A percentile compares a stretch with the other conserved stretches of the same genome.
Conservation (phyloP, 352 stramenopile species). For the Pythium sp. region DNA sequence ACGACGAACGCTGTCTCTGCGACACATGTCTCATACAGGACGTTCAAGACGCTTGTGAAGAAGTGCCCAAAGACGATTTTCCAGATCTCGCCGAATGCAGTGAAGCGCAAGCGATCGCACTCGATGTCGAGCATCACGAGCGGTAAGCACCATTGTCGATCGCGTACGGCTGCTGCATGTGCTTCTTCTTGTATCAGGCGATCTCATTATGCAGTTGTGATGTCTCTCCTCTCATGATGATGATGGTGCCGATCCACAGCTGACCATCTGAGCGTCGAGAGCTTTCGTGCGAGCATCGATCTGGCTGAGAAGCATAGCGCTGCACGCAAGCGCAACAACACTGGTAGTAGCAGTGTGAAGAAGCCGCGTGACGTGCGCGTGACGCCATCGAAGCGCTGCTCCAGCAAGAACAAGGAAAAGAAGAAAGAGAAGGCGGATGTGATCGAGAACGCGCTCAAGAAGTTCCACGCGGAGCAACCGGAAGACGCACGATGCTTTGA, state of each 20-base stretch:
- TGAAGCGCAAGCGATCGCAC: constrained; percentile 65
- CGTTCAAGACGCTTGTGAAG: constrained; percentile 17
- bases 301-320: constrained; percentile 17
- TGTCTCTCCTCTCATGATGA: background rate
- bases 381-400: constrained; percentile 47
- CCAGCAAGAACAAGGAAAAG: constrained; percentile 43
- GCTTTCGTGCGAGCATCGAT: constrained; percentile 20
- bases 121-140: constrained; percentile 32
- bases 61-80: constrained; percentile 24
- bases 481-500: constrained; percentile 33
- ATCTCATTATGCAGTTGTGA: background rate
- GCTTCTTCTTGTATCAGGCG: background rate
- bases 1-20: constrained; percentile 5
- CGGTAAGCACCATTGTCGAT: constrained; percentile 23
- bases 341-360: constrained; percentile 16
- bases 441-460: constrained; percentile 57
- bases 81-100: constrained; percentile 40
- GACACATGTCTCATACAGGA: constrained; percentile 14
- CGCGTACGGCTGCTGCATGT: background rate
- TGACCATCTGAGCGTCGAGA: constrained; percentile 20
- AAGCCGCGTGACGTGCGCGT: constrained; percentile 25
- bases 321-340: constrained; percentile 20
- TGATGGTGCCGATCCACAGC: background rate
- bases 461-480: constrained; percentile 33
- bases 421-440: constrained; percentile 60